Evolutionary conservation across 2,329 filamentous ascomycete genomes (phyloP), one percentile per base, ranked within the genome.

Genomic region (Colletotrichum sp.): DNA sequence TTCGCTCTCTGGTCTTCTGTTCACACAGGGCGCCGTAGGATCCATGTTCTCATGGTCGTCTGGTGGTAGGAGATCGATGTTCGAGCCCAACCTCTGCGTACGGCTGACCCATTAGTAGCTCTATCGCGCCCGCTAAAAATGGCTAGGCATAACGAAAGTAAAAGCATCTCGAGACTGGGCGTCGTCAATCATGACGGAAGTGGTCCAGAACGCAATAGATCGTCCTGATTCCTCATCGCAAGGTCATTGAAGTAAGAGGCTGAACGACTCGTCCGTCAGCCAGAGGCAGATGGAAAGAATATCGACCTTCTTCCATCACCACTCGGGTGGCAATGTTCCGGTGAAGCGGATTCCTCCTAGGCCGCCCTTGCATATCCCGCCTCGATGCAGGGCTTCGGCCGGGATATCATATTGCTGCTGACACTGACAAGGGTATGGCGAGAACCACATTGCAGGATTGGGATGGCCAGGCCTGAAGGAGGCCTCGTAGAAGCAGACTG

Each of bases 201-300:
- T 52, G 62, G 72, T 55, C 36, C 30, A 67, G 68, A 75, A 72
- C 72, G 55, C 62, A 39, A 72, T 72, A 16, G 62, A 55, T 75
- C 62, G 34, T 18, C 68, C n/a, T 52, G 24, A 52, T 66, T 72
- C 15, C 68, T 67, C 36, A 67, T 72, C 30, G 62, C 62, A 62
- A 24, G 9, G 13, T 30, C 57, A 13, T 26, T 12, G 9, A 36
- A 6, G 6, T 12, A 16, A 8, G 6, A 22, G 7, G 22, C 28
- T 71, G 57, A 13, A 5, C 10, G 39, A 48, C 39, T 12, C 39
- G 39, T 48, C 68, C 44, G 32, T 68, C 66, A 64, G 26, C 28
- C 24, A 10, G 15, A 30, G 26, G 13, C 26, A 16, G 24, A 59
- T 26, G 26, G 4, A 16, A 59, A 30, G 48, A 13, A 52, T 13